Conservation (phyloP, 257 asterid genomes). For the Cruciata laevipes region DNA sequence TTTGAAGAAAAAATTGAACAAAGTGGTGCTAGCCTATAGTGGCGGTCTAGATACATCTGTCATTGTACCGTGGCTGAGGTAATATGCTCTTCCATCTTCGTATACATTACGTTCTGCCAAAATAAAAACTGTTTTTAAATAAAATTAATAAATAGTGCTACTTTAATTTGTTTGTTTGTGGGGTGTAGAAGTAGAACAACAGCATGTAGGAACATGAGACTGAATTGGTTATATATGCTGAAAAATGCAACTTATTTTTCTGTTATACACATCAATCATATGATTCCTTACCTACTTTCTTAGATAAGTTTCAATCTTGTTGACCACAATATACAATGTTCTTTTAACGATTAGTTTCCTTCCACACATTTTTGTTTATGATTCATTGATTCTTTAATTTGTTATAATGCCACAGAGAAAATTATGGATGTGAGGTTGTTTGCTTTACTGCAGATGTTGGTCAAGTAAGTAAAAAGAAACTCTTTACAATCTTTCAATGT, state of each 20-base stretch:
- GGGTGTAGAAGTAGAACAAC: not conserved
- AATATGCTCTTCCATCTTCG: constrained; percentile 10
- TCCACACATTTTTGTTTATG: not conserved
- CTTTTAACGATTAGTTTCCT: not conserved
- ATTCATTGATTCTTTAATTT: not conserved
- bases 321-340: not conserved
- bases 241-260: not conserved
- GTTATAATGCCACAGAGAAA: constrained; percentile 54
- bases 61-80: constrained; percentile 98
- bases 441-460: constrained; percentile 97
- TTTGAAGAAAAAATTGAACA: constrained; percentile 59
- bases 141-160: not conserved
- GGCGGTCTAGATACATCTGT: constrained; percentile 98
- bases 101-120: not conserved
- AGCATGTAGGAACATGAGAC: not conserved
- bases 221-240: constrained; percentile 1
- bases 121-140: not conserved
- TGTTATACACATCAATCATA: not conserved
- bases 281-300: not conserved
- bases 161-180: not conserved
- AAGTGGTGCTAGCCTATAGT: constrained; percentile 93
- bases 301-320: not conserved
- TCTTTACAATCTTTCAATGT: constrained; percentile 10
- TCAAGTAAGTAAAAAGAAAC: constrained; percentile 52
- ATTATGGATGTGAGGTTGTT: constrained; percentile 89